phyloP scores from a whole-genome alignment of 2,329 filamentous ascomycete species.

The Fonsecaea pugnacius region DNA sequence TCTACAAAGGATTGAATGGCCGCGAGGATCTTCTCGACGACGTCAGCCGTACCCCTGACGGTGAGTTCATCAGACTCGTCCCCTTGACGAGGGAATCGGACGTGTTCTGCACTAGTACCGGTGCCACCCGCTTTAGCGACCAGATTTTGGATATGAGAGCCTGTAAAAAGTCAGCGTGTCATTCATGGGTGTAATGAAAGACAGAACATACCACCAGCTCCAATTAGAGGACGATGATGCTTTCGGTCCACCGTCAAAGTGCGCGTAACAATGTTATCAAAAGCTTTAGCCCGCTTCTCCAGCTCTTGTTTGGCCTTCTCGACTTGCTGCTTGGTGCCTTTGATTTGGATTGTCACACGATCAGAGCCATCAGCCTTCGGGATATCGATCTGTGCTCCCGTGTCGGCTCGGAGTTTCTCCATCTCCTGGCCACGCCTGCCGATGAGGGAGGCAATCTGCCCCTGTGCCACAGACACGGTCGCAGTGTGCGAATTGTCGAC shows the following conservation, averaged over 20 bases:
- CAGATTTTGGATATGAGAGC: conserved; percentile 82
- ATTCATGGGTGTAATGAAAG: background rate
- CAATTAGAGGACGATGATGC: conserved; percentile 88
- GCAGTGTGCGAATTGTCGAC: conserved; percentile 83
- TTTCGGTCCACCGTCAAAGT: conserved; percentile 92
- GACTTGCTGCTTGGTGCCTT: conserved; percentile 89
- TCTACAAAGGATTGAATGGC: conserved; percentile 79
- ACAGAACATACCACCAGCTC: conserved; percentile 71
- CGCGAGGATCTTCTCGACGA: conserved; percentile 87
- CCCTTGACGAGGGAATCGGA: conserved; percentile 92
- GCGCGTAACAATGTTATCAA: conserved; percentile 85
- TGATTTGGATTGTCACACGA: conserved; percentile 84
- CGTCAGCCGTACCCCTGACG: conserved; percentile 78
- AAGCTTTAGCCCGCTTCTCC: conserved; percentile 81
- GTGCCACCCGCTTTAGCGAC: conserved; percentile 87
- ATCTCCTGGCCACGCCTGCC: conserved; percentile 87
- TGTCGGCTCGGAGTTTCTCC: conserved; percentile 82
- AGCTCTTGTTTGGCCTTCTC: conserved; percentile 89
- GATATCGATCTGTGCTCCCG: conserved; percentile 88
- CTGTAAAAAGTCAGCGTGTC: conserved; percentile 50
- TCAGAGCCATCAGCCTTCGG: conserved; percentile 75
- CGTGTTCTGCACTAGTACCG: conserved; percentile 83
- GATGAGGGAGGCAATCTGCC: conserved; percentile 90
- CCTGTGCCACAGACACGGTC: conserved; percentile 83
- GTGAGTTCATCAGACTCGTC: conserved; percentile 81